A percentile compares a stretch with the other conserved stretches of the same genome.
These are phyloP conservation scores for Neolentinus lepideus DNA, from an alignment of 1,284 basidiomycete species.

Conservation along the genomic window DNA sequence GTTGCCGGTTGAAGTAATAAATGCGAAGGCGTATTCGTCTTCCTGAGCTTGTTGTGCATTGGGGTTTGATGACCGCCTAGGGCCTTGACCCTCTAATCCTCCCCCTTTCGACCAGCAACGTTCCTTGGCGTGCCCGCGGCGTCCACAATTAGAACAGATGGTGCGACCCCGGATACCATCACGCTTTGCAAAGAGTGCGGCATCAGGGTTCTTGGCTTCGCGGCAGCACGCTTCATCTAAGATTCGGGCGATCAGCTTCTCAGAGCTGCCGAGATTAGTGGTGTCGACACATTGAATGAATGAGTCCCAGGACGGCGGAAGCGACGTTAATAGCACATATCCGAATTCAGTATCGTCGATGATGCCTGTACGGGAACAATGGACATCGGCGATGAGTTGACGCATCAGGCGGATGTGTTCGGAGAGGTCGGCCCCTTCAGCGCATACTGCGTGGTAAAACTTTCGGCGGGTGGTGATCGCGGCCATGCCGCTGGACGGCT, in stretches of 20 bases:
- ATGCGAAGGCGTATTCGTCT: not conserved
- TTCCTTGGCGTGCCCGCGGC: constrained; percentile 10
- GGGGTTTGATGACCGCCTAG: constrained; percentile 2
- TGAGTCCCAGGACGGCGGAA: constrained; percentile 28
- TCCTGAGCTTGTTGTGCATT: not conserved
- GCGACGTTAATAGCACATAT: constrained; percentile 25
- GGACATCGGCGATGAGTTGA: constrained; percentile 14
- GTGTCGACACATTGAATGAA: constrained; percentile 21
- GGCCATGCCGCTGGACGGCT: constrained; percentile 18
- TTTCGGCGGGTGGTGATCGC: constrained; percentile 18
- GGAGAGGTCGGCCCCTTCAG: constrained; percentile 20
- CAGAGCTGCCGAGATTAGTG: constrained; percentile 14
- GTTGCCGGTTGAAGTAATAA: not conserved
- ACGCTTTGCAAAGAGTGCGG: constrained; percentile 10
- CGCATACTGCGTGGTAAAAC: constrained; percentile 16
- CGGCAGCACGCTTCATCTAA: constrained; percentile 16
- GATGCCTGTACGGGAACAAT: constrained; percentile 4
- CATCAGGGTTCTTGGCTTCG: constrained; percentile 5
- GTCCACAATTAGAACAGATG: constrained; percentile 11
- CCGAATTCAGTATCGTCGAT: constrained; percentile 25
- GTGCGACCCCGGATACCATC: not conserved
- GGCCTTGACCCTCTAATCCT: constrained; percentile 13
- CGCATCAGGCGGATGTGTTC: constrained; percentile 21
- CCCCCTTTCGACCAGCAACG: constrained; percentile 15
- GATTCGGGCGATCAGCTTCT: constrained; percentile 24